Base-by-base conservation (phyloP, 1,139 yeast species). In the Arxiozyma slooffiae region DNA sequence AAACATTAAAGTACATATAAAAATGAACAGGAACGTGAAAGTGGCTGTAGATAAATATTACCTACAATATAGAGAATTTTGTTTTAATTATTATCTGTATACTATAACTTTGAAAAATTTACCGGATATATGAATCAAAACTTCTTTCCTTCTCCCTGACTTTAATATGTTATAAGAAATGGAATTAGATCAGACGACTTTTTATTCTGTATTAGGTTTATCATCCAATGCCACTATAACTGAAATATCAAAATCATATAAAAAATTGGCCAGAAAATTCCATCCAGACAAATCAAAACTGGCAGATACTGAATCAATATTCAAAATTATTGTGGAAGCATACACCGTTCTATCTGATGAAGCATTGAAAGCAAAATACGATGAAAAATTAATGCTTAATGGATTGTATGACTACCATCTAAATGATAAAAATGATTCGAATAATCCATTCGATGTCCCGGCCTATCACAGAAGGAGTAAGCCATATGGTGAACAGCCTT, bases 221-320 rank as follows among this genome's bases (percentile, higher is more conserved):
- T 46, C 57, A 0, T 49, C 59, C 11, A 52, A 53, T 41, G 67
- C 68, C 2, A 49, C 64, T 7, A 58, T 53, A 14, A 51, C 46
- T 4, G 65, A 64, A 39, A 61, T 65, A 34, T 56, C 62, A 41
- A 65, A 63, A 47, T 57, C 69, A 4, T 65, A 65, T 45, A 60
- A 62, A 54, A 60, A 57, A 42, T 52, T 65, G 30, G 69, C 69
- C n/a, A 58, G 62, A 38, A 55, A 52, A 47, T 51, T 64, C 41
- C 69, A 65, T 54, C 69, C 69, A 3, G 69, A 65, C 44, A 65
- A 65, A 52, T 60, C 66, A 1, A 63, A 60, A 51, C 60, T 63
- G 9, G 53, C 51, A 18, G 52, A 51, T n/a, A 57, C 62, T 18
- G 67, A 57, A 20, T 66, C 63, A 41, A 41, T 61, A 46, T 65